Evolutionary conservation across 345 rosid species (phyloP).

Genomic region (Mercurialis annua): DNA sequence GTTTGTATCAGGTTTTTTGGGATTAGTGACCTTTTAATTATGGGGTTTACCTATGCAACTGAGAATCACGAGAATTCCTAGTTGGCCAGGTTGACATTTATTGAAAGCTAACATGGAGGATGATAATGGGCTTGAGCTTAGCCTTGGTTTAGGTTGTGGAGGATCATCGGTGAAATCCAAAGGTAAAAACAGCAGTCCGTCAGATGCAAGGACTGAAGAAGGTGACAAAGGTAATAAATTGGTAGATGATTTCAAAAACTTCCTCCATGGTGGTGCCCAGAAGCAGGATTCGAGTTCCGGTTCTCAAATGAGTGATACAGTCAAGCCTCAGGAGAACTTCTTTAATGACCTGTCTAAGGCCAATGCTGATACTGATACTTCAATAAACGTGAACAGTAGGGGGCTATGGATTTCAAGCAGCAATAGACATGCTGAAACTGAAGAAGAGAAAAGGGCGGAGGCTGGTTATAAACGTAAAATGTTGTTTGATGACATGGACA

Average conservation of each 20-base stretch:
- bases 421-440: slow-evolving; percentile 43
- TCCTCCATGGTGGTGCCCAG: slow-evolving; percentile 53
- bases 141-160: slow-evolving; percentile 91
- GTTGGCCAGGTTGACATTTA: slow-evolving; percentile 7
- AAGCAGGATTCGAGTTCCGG: slow-evolving; percentile 58
- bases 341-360: slow-evolving; percentile 72
- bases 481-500: slow-evolving; percentile 50
- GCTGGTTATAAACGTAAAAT: slow-evolving; percentile 60
- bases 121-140: slow-evolving; percentile 88
- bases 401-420: slow-evolving; percentile 49
- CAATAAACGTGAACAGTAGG: slow-evolving; percentile 43
- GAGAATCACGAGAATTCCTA: not conserved
- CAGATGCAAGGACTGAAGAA: slow-evolving; percentile 56
- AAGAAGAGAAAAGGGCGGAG: slow-evolving; percentile 55
- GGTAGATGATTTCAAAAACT: slow-evolving; percentile 68
- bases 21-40: not conserved
- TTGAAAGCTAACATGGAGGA: slow-evolving; percentile 57
- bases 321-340: slow-evolving; percentile 72
- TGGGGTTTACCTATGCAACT: not conserved
- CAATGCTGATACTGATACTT: slow-evolving; percentile 46
- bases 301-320: slow-evolving; percentile 59
- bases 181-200: slow-evolving; percentile 53
- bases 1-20: not conserved
- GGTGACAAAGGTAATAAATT: slow-evolving; percentile 62
- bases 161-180: slow-evolving; percentile 69